Evolutionary conservation across 495 filamentous ascomycete species (phyloP), one percentile per base, ranked within the genome.

Genomic region (Achaetomiella virescens): DNA sequence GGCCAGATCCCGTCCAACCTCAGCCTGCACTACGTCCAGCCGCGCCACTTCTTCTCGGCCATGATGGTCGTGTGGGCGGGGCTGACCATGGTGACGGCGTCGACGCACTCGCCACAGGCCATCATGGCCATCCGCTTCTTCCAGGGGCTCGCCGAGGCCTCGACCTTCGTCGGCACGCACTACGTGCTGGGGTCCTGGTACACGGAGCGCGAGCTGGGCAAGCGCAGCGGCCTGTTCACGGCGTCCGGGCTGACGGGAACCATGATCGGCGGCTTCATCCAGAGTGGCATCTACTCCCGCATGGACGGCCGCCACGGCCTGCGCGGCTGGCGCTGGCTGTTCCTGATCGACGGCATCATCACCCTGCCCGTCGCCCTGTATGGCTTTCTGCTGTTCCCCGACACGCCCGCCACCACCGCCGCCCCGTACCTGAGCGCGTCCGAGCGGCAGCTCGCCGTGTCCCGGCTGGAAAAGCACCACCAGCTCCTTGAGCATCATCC

Each of bases 91-190:
- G 67, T 77, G 29, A 83, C 79, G 1, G 82, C 81, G 1, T 72
- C 74, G 1, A 75, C 71, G 2, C 72, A 74, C 6, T 71, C 66
- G 2, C 77, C 78, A 0, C 66, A 74, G 38, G 65, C 75, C 17
- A 80, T 88, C 58, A 83, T 82, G 75, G 81, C 77, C 1, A 83
- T 88, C 56, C 80, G 85, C 6, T 86, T 88, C 73, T 84, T 88
- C 61, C 78, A 83, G 61, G 84, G 81, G 15, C 61, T 85, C 10
- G 73, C 74, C 33, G 84, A 88, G 65, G 70, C 79, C 0, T 78
- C 69, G 48, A 83, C 78, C 10, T 87, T 85, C 44, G 77, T 80
- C 6, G 83, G 85, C 15, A 84, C 79, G 0, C 82, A 84, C 36
- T 86, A 84, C 59, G 80, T 88, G 60, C 70, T 87, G 1, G 83